Percentiles rank a stretch among this genome's conserved stretches.
Evolutionary conservation across 768 basidiomycete genomes (phyloP).

Genomic region (Mycena capillaripes): DNA sequence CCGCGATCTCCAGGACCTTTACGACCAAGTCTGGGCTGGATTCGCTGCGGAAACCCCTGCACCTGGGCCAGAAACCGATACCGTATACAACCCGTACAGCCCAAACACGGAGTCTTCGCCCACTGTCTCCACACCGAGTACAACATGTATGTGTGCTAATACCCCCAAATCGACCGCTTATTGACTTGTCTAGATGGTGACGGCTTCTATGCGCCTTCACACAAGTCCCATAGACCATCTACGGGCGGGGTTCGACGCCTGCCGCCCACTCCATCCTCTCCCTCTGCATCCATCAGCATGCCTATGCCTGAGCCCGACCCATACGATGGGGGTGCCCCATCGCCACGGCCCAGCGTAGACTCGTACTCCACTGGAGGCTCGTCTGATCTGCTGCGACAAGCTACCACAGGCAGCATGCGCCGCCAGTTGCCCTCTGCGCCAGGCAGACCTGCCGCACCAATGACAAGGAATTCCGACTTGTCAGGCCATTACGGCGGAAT

Average conservation of each 20-base stretch:
- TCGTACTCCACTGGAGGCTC: slow-evolving; percentile 23
- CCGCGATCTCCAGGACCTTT: slow-evolving; percentile 38
- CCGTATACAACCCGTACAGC: slow-evolving; percentile 14
- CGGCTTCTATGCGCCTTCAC: slow-evolving; percentile 16
- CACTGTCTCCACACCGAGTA: slow-evolving; percentile 25
- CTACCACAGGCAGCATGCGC: slow-evolving; percentile 33
- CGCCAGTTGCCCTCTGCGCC: slow-evolving; percentile 36
- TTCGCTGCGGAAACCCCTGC: slow-evolving; percentile 33
- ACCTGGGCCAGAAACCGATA: slow-evolving; percentile 26
- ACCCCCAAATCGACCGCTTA: background rate
- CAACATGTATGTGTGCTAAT: slow-evolving; percentile 27
- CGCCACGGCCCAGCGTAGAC: slow-evolving; percentile 35
- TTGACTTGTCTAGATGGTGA: slow-evolving; percentile 24
- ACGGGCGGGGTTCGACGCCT: slow-evolving; percentile 26
- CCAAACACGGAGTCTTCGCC: slow-evolving; percentile 22
- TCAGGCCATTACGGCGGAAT: slow-evolving; percentile 28
- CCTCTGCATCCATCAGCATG: slow-evolving; percentile 25
- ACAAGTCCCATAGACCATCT: slow-evolving; percentile 12
- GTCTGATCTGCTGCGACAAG: slow-evolving; percentile 34
- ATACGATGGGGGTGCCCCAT: slow-evolving; percentile 28
- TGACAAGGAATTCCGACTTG: slow-evolving; percentile 6
- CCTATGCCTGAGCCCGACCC: slow-evolving; percentile 35
- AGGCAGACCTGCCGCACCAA: slow-evolving; percentile 8
- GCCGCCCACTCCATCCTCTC: slow-evolving; percentile 35
- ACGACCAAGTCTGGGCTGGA: slow-evolving; percentile 39